phyloP scores from a whole-genome alignment of 768 basidiomycete genomes.

The Rhodotorula paludigena region DNA sequence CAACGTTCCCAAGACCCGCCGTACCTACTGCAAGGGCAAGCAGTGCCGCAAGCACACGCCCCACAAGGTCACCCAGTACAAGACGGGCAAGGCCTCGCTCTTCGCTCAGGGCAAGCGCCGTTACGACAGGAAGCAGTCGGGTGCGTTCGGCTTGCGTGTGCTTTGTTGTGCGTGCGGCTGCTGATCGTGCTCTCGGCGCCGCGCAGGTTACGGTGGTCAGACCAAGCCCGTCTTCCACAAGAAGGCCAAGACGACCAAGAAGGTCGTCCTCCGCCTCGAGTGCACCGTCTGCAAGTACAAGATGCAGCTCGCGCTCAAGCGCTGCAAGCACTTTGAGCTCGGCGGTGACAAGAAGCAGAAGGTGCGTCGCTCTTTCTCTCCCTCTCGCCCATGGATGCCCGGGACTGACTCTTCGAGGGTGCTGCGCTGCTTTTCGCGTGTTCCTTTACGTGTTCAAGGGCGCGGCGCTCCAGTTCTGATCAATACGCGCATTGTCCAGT shows the following conservation, averaged over 20 bases:
- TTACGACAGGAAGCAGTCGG: conserved; percentile 97
- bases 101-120: conserved; percentile 99
- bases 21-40: conserved; percentile 98
- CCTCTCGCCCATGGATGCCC: too few relatives aligned
- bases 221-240: conserved; percentile 99
- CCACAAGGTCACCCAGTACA: conserved; percentile 99
- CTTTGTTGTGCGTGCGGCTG: neutral
- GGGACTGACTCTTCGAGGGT: too few relatives aligned
- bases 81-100: conserved; percentile 98
- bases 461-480: neutral
- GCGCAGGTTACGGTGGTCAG: conserved; percentile 89
- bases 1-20: conserved; percentile 95
- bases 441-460: too few relatives aligned
- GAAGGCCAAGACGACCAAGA: conserved; percentile 94
- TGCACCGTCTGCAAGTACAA: conserved; percentile 98
- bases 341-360: conserved; percentile 99
- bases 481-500: too few relatives aligned
- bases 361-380: conserved; percentile 41
- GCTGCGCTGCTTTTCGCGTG: too few relatives aligned
- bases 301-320: conserved; percentile 87
- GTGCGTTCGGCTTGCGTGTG: neutral
- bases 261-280: conserved; percentile 95
- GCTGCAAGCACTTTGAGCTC: conserved; percentile 99
- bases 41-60: conserved; percentile 96
- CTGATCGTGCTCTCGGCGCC: conserved; percentile 34